Evolutionary conservation across 164 flowering plant genomes (phyloP).

Genomic region (Tetrastigma voinierianum): DNA sequence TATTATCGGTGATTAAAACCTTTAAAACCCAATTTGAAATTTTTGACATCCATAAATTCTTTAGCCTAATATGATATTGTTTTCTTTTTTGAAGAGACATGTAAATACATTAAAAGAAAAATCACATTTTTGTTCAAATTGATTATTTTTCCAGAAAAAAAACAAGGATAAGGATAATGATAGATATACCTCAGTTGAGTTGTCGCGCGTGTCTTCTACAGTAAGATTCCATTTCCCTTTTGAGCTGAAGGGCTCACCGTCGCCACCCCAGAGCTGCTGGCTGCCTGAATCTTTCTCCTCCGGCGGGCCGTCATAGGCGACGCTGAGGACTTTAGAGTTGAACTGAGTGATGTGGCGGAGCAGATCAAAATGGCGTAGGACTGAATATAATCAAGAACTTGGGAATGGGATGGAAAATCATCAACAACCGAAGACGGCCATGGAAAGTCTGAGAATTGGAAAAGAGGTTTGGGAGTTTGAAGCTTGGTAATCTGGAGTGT

Average conservation of each 20-base stretch:
- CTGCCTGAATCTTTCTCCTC: conserved; percentile 6
- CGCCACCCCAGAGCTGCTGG: conserved; percentile 20
- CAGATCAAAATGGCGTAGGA: conserved; percentile 21
- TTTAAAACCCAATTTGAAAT: too few relatives aligned
- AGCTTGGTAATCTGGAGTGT: conserved; percentile 27
- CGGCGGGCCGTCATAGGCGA: conserved; percentile 13
- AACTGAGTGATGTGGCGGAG: conserved; percentile 7
- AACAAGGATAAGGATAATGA: too few relatives aligned
- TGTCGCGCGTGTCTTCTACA: conserved; percentile 10
- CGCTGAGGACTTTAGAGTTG: conserved; percentile 12
- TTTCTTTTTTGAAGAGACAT: too few relatives aligned
- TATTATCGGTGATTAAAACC: too few relatives aligned
- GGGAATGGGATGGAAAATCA: conserved; percentile 9
- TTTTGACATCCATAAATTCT: too few relatives aligned
- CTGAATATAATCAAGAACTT: conserved; percentile 17
- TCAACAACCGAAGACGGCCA: conserved; percentile 32
- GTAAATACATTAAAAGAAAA: too few relatives aligned
- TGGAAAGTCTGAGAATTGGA: conserved; percentile 38
- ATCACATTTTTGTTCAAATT: too few relatives aligned
- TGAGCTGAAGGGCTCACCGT: conserved; percentile 11
- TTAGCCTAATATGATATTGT: too few relatives aligned
- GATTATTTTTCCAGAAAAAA: too few relatives aligned
- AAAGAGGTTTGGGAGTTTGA: conserved; percentile 23
- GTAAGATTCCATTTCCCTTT: conserved; percentile 16
- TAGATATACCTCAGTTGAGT: conserved; percentile 23